Base-by-base conservation (phyloP, 2,329 filamentous ascomycete species). In the Cryphonectria naterciae region DNA sequence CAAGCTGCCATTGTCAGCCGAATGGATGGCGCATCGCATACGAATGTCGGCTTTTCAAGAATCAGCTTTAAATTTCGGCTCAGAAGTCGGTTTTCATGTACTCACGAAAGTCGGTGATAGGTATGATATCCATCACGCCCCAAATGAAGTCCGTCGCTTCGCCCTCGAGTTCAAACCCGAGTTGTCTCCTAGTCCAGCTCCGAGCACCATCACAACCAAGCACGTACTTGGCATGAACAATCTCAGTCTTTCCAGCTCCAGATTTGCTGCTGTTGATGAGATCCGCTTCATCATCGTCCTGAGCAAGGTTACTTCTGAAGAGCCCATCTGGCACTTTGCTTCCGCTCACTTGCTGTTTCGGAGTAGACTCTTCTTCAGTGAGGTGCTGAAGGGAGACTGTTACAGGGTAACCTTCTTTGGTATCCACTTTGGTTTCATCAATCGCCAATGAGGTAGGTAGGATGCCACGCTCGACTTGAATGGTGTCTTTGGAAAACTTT, bases 191-290 rank as follows among this genome's bases (percentile, higher is more conserved):
- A 0, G 87, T 88, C 88, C 89, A 92, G 69, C 86, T 89, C 75
- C 91, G 89, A 0, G 91, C 91, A 0, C 91, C 91, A 73, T 93
- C 91, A 61, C 88, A 90, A 0, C 91, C 91, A 4, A 93, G 83
- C 41, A 93, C 82, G 73, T 91, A 93, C 76, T 90, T 90, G 7
- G 86, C 84, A 54, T 81, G 84, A 2, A 91, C 80, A 0, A 78
- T 76, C 74, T 87, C 85, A 4, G 11, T 8, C 1, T 41, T 41
- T 15, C 39, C 39, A 11, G 39, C 65, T 78, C 76, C 75, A 52
- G 76, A 77, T 19, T 61, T 37, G 22, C 65, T 58, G 25, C 68
- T 64, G 15, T n/a, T 11, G 13, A 69, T 68, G 5, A 72, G 46
- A 3, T 74, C 73, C 1, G 83, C 83, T 2, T 84, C 79, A 56